Base-by-base conservation (phyloP, 768 basidiomycete species). In the Lactarius hengduanensis region DNA sequence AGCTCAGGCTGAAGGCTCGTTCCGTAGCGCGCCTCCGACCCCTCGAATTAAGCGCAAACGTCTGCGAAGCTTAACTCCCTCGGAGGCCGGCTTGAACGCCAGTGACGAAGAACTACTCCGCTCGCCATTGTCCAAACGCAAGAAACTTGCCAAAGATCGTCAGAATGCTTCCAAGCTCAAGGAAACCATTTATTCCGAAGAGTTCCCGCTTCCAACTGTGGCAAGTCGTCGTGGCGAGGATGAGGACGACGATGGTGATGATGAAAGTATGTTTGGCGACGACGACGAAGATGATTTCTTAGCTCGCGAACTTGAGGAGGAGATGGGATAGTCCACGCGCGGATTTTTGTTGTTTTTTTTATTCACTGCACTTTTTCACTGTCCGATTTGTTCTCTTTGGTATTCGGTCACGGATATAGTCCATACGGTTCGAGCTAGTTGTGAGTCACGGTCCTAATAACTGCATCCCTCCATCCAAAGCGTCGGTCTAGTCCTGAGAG, bases 71-170 rank as follows among this genome's bases (percentile, higher is more conserved):
- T 72, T 84, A 26, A 92, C 92, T 4, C 89, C 91, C 0, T 87
- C 87, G 5, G 86, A 87, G 28, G 74, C 75, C n/a, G 82, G 72
- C 41, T 66, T 76, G 43, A 79, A 78, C 68, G 62, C 64, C 30
- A 64, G 68, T 20, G 74, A 76, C 40, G 64, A 81, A 41, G 83
- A 85, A 71, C 70, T 73, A 15, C 76, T 86, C 28, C 81, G 86
- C 18, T 92, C 90, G 2, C 91, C 90, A 1, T 79, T 91, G 50
- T 85, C 90, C 22, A 94, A 94, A 77, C 85, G 92, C 75, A 92
- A 91, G 79, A 91, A 87, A 76, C 71, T 92, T 45, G 84, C 82
- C 8, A 81, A 86, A 15, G 87, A 86, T 50, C 84, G 91, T 50
- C 81, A 81, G 15, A 86, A 87, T 59, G 77, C 81, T 63, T 92